phyloP scores from a whole-genome alignment of 2,329 filamentous ascomycete species.

The Verticillium klebahnii region DNA sequence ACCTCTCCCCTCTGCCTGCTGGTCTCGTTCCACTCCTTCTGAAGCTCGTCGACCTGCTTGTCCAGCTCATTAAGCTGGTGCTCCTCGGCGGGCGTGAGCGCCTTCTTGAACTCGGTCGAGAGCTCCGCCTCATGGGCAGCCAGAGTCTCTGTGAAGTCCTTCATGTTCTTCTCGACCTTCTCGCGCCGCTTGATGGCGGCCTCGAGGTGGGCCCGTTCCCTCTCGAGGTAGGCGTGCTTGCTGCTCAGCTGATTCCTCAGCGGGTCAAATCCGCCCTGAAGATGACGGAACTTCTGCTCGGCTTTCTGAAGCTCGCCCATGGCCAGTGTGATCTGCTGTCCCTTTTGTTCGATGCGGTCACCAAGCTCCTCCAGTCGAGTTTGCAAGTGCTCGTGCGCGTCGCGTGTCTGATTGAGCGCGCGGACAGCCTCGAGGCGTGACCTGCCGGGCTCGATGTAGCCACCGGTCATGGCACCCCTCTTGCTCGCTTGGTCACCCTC shows the following conservation, averaged over 20 bases:
- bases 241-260: slow-evolving; percentile 70
- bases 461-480: slow-evolving; percentile 90
- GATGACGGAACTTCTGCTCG: slow-evolving; percentile 70
- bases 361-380: slow-evolving; percentile 62
- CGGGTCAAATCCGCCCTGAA: slow-evolving; percentile 78
- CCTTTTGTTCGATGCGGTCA: slow-evolving; percentile 68
- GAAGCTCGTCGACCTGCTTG: slow-evolving; percentile 64
- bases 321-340: slow-evolving; percentile 86
- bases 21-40: slow-evolving; percentile 71
- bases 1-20: slow-evolving; percentile 70
- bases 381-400: slow-evolving; percentile 65
- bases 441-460: slow-evolving; percentile 80
- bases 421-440: slow-evolving; percentile 85
- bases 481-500: slow-evolving; percentile 95
- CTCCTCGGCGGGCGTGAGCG: slow-evolving; percentile 78
- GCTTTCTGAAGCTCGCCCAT: slow-evolving; percentile 78
- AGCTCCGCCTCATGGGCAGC: slow-evolving; percentile 76
- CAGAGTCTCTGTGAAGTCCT: slow-evolving; percentile 70
- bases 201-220: slow-evolving; percentile 69
- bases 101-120: slow-evolving; percentile 86
- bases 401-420: slow-evolving; percentile 67
- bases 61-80: slow-evolving; percentile 69
- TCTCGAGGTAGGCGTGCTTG: slow-evolving; percentile 71
- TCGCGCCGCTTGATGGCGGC: slow-evolving; percentile 60
- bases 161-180: slow-evolving; percentile 69